These are phyloP conservation scores for Vaccinium vitisidaea DNA, from an alignment of 148 eudicot species.

Conservation along the genomic window DNA sequence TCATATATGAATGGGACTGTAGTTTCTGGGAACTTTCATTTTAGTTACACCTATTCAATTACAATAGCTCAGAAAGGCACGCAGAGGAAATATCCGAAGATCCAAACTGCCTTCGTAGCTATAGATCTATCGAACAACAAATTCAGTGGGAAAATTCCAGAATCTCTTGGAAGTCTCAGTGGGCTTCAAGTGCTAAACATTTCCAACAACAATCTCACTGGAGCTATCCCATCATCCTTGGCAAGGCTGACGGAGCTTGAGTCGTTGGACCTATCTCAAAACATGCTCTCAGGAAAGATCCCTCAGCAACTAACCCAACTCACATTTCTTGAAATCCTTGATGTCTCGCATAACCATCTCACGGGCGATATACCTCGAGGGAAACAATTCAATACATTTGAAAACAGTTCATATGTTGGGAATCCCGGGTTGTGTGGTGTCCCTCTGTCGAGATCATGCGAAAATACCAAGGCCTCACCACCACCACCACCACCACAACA, in stretches of 20 bases:
- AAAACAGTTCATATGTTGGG: constrained; percentile 28
- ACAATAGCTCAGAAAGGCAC: constrained; percentile 38
- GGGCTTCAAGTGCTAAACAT: constrained; percentile 40
- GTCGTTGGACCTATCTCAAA: constrained; percentile 39
- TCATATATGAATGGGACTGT: no score
- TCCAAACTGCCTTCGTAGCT: constrained; percentile 18
- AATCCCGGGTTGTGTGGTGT: constrained; percentile 37
- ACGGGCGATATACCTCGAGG: constrained; percentile 38
- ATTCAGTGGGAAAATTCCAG: constrained; percentile 36
- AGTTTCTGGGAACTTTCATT: no score
- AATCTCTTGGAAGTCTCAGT: constrained; percentile 26
- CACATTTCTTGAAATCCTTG: constrained; percentile 28
- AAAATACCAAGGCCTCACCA: not conserved
- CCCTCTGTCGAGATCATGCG: constrained; percentile 8
- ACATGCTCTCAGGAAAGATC: constrained; percentile 39
- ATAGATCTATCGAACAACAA: constrained; percentile 44
- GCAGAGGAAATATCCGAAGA: constrained; percentile 7
- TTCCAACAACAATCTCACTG: constrained; percentile 36
- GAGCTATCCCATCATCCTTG: constrained; percentile 31
- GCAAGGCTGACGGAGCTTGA: constrained; percentile 29
- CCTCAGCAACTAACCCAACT: constrained; percentile 31
- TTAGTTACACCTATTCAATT: constrained; percentile 8
- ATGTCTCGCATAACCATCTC: constrained; percentile 39
- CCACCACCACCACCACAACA: not conserved
- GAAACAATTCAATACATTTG: constrained; percentile 36